Base-by-base conservation (phyloP, 805 yeast species). In the Candida arabinofermentans region DNA sequence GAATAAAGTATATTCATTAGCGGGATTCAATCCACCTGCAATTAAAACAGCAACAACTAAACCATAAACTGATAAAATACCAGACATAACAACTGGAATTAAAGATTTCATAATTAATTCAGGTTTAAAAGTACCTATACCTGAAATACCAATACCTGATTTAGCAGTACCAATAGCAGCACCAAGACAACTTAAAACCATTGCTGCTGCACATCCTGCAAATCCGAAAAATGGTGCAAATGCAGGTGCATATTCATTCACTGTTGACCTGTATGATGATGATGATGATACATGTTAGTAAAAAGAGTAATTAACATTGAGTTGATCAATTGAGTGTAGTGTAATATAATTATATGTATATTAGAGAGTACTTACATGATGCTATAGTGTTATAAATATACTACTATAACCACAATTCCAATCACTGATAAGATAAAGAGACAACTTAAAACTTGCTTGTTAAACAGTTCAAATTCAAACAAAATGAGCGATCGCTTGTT, bases 81-180 rank as follows among this genome's bases (percentile, higher is more conserved):
- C 99, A 49, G 93, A 81, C 96, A 93, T 89, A 50, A 93, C 96
- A 36, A 93, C 99, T 14, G 99, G 99, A 54, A 93, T 90, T 38
- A 93, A 72, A 7, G 93, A 84, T 65, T 84, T 86, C 98, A 93
- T 93, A 58, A 93, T 89, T 58, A 93, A 72, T 59, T 93, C 99
- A 10, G 99, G 99, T 62, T 86, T 86, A 70, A 91, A 93, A 36
- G 96, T 85, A 72, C 98, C 97, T 51, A 93, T 89, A 74, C 98
- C 99, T 24, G 97, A 72, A 56, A 93, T 93, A 75, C 99, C 99
- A 49, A 93, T 83, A 44, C 99, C 99, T 34, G 96, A 86, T 67
- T 93, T 93, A 48, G 98, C 98, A 3, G 98, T 91, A 44, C 99
- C 99, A 53, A 89, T 83, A 47, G 98, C 98, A 4, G 99, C 98